Base-by-base conservation (phyloP, 306 rosid species). In the Trifolium dubium region DNA sequence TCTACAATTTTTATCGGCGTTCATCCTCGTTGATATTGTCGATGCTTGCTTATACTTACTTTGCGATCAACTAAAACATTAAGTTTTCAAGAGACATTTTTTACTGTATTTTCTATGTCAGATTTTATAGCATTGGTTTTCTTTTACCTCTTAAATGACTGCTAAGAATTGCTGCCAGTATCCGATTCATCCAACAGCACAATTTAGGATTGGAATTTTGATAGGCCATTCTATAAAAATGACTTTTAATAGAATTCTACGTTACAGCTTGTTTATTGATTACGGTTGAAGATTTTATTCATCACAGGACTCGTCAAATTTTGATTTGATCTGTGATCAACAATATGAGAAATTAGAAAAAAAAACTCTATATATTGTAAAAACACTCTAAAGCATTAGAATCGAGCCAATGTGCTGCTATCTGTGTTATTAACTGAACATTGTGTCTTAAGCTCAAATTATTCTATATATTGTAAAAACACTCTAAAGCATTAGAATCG, bases 1-100 rank as follows among this genome's bases (percentile, higher is more conserved):
- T 34, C n/a, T 47, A 6, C 46, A n/a, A 60, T 37, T 56, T 71
- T 18, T 69, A 17, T 51, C 79, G 3, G 62, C 9, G 31, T 18
- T 13, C 30, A 55, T 66, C 54, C 44, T 41, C 18, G 43, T 39
- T 32, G 31, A 69, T 61, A 29, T 23, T 18, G 23, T 73, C 73
- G 59, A 50, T 76, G 69, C 31, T 67, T 76, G 69, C 31, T 67
- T 54, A 35, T 46, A 49, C 7, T 73, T 73, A 68, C 67, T 44
- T 68, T 15, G 17, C 2, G 17, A 63, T 31, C 51, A 41, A 62
- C 19, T 13, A 11, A 37, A 56, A 23, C 37, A 4, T 40, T 71
- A 65, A 54, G 40, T 67, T 74, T 61, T 63, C 29, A 14, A 44
- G 3, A 67, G 46, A 43, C 17, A n/a, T 12, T 61, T 35, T 35